A percentile compares a stretch with the other conserved stretches of the same genome.
phyloP scores from a whole-genome alignment of 352 stramenopile species.

The Globisporangium yorkense region DNA sequence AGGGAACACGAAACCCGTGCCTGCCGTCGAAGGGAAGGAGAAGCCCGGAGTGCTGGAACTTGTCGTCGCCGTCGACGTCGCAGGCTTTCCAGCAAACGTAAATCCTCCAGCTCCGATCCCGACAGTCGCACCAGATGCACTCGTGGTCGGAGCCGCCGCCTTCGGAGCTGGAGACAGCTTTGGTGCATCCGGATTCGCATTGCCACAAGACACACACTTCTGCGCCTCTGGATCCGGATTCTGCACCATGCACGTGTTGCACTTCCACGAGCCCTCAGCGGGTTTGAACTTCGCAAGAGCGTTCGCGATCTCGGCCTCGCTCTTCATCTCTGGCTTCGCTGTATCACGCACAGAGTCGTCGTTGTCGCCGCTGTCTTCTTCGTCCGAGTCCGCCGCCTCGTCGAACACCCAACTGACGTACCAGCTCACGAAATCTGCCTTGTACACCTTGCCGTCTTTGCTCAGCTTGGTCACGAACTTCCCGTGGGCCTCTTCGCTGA shows the following conservation, averaged over 20 bases:
- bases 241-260: constrained; percentile 35
- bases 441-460: constrained; percentile 43
- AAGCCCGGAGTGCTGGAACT: constrained; percentile 16
- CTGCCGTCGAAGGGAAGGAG: constrained; percentile 15
- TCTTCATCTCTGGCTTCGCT: constrained; percentile 34
- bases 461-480: constrained; percentile 19
- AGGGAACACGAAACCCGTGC: constrained; percentile 1
- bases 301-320: constrained; percentile 40
- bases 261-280: constrained; percentile 60
- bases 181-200: constrained; percentile 34
- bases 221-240: constrained; percentile 28
- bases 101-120: not conserved
- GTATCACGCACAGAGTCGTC: constrained; percentile 4
- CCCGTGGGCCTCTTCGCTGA: constrained; percentile 46
- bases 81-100: not conserved
- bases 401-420: constrained; percentile 64
- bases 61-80: not conserved
- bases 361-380: constrained; percentile 27
- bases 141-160: constrained; percentile 1
- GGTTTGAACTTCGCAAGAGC: constrained; percentile 43
- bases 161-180: constrained; percentile 12
- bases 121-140: not conserved
- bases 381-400: constrained; percentile 39
- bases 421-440: constrained; percentile 53
- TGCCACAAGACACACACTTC: constrained; percentile 45